Base-by-base conservation (phyloP, 2,329 filamentous ascomycete genomes). In the Chalaropsis ovoidea region DNA sequence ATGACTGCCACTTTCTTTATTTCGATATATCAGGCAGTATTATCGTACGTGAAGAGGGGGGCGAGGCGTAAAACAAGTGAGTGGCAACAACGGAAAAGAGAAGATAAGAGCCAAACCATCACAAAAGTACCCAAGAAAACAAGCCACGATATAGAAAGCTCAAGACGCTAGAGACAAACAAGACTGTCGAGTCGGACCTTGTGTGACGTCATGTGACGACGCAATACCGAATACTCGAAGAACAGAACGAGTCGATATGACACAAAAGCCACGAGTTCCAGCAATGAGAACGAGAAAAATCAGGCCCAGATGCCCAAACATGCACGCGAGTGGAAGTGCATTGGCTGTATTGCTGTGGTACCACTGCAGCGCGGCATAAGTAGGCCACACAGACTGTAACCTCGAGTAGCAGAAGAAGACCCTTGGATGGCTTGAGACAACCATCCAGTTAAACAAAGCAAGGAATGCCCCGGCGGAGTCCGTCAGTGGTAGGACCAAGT, bases 351-450 rank as follows among this genome's bases (percentile, higher is more conserved):
- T 19, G 43, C 15, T 47, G 43, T 47, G 15, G 54, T 10, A 58
- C 24, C 27, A 39, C 54, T 17, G 54, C 54, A 58, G 27, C 27
- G 15, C 54, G 10, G 54, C 15, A 58, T 58, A 58, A 58, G 54
- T 13, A n/a, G 54, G 27, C 15, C 35, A 39, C 3, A 39, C 35
- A 39, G 8, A 39, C 8, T 39, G 35, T 10, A 39, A 39, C 3
- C 35, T 10, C 35, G 31, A 31, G 31, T 3, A 31, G 31, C n/a
- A n/a, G n/a, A 35, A 35, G 3, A 35, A 39, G 35, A 1, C 35
- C 35, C 35, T 39, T 39, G 35, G 8, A 39, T 5, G 8, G 5
- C 35, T 7, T 1, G 43, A 47, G 43, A 19, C 43, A 17, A 47
- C 15, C 2, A 47, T 19, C 31, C 31, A 39, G 5, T 3, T 3